Base-by-base conservation (phyloP, 2,329 filamentous ascomycete genomes). In the Colletotrichum sp. region DNA sequence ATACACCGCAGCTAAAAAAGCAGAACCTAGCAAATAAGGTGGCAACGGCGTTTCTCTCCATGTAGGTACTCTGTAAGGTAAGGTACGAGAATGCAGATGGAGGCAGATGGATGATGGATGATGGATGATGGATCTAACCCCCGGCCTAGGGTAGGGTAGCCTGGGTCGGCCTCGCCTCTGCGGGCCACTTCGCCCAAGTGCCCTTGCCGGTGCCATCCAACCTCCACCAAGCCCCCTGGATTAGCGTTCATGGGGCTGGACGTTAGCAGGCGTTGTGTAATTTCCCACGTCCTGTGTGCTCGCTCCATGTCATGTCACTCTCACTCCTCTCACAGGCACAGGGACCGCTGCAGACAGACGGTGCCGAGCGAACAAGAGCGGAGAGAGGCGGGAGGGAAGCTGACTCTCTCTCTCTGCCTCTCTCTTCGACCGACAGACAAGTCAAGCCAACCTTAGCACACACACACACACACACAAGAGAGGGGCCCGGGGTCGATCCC, bases 321-420 rank as follows among this genome's bases (percentile, higher is more conserved):
- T 11, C 33, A 16, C 38, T 57, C 43, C 54, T 57, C 54, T 57
- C 54, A 27, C 54, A 57, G 54, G 21, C 54, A 51, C 43, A 51
- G 43, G 43, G 43, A 51, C 43, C 12, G 43, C 43, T 51, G 43
- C 43, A 51, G 43, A 51, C 43, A 24, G 29, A 66, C 36, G 66
- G 65, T 59, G 70, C 54, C 69, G 62, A 64, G 66, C 57, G 65
- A 61, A 27, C 24, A 54, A 57, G 54, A 57, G 54, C 24, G 64
- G 70, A 59, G 34, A 65, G 70, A 38, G 55, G 47, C 38, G 66
- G 69, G 65, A 63, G 66, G 58, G 59, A 64, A 58, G 71, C 70
- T 78, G 76, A 77, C 78, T 80, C 78, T 77, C 76, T 38, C 67
- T 57, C 66, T 61, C 24, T 13, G 24, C 4, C 57, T 29, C n/a